These are phyloP conservation scores for Edhazardia aedis DNA, from an alignment of 371 early-diverging fungal species.

Conservation along the genomic window DNA sequence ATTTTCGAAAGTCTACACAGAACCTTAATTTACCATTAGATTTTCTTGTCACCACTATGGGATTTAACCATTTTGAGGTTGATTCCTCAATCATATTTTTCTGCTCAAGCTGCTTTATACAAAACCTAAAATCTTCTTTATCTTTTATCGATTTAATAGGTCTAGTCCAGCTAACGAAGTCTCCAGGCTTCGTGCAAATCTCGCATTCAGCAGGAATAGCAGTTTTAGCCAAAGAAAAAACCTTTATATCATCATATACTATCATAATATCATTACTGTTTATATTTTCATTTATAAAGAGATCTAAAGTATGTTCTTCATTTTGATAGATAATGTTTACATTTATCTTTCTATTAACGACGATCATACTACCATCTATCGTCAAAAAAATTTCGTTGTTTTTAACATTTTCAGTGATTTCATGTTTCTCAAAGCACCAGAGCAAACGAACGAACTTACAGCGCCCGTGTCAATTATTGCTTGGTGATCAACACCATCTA, in stretches of 20 bases:
- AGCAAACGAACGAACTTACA: not conserved
- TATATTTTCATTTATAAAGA: not conserved
- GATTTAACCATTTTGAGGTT: conserved; percentile 5
- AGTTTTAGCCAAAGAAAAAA: not conserved
- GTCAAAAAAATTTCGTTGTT: not conserved
- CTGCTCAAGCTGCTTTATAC: not conserved
- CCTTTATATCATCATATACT: not conserved
- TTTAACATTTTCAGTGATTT: not conserved
- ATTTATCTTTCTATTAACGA: not conserved
- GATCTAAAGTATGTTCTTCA: not conserved
- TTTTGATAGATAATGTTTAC: not conserved
- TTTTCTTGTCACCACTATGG: conserved; percentile 1
- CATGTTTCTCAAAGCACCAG: not conserved
- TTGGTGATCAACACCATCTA: not conserved
- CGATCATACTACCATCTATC: not conserved
- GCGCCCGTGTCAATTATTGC: conserved; percentile 1
- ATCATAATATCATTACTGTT: not conserved
- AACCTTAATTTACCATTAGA: conserved; percentile 1
- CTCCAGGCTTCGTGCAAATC: not conserved
- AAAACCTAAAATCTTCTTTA: not conserved
- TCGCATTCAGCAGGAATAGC: not conserved
- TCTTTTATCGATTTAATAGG: not conserved
- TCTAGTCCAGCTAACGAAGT: not conserved
- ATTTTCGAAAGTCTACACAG: conserved; percentile 1
- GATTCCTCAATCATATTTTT: not conserved